Evolutionary conservation across 371 early-diverging fungal genomes (phyloP), one percentile per base, ranked within the genome.

Genomic region (Syncephalastrum sp.): DNA sequence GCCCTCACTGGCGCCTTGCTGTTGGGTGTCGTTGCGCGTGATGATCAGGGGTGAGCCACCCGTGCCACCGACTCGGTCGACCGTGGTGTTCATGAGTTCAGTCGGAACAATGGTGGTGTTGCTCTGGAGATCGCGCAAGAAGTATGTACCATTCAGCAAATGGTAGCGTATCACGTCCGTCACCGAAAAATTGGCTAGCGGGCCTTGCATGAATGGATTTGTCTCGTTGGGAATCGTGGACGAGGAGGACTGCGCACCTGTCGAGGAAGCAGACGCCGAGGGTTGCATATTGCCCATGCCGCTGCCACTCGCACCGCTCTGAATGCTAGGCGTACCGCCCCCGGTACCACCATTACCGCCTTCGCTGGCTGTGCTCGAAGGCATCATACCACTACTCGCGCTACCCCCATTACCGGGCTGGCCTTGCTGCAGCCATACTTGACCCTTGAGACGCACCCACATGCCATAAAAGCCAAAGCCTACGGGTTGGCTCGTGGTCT

Each of bases 141-240:
- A 16, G 27, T 60, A 55, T 12, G 49, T 56, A 17, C 64, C 68
- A 19, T 71, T 60, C 7, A 68, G 49, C n/a, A 69, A 53, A 41
- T 77, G 77, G 49, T 77, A 77, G 17, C 53, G 44, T 4, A 74
- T 42, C 14, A 77, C 19, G 38, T 77, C 69, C 19, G n/a, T n/a
- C 33, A 54, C 41, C 27, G 67, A 64, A 44, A 62, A 53, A 15
- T 62, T 54, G 14, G 43, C 42, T 17, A 21, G 42, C 27, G 60
- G 49, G 10, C 60, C 60, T 23, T 54, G 42, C 7, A 19, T 33
- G 49, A 60, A 60, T 33, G 58, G 58, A 27, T 47, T 47, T 10
- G 47, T 27, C n/a, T 25, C 33, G 49, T 33, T 56, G 16, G 44
- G 19, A 15, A 50, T 49, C 12, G 29, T 50, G 13, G 25, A 33